Conservation (phyloP, 331 rosid genomes). For the Acacia pycnantha region DNA sequence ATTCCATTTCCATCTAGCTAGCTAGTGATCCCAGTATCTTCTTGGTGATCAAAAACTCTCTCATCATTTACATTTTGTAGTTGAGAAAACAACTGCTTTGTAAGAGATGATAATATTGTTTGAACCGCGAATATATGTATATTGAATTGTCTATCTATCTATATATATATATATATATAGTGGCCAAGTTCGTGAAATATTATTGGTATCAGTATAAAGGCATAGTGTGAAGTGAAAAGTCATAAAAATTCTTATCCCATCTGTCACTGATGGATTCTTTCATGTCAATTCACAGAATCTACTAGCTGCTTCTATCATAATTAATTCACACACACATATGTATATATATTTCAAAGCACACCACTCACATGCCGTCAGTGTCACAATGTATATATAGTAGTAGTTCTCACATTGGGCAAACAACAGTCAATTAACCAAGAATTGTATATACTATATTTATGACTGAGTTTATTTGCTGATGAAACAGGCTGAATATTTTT, state of each 20-base stretch:
- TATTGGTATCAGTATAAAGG: constrained; percentile 19
- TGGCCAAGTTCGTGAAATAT: constrained; percentile 18
- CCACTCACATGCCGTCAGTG: neutral
- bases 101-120: constrained; percentile 32
- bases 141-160: neutral
- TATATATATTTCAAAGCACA: neutral
- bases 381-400: neutral
- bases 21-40: constrained; percentile 30
- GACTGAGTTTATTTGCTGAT: neutral
- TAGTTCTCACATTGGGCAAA: neutral
- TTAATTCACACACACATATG: neutral
- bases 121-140: constrained; percentile 18
- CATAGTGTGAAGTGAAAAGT: neutral
- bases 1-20: neutral
- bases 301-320: constrained; percentile 18
- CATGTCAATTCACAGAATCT: constrained; percentile 30
- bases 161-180: constrained; percentile 12
- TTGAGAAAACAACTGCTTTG: neutral
- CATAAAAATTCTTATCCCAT: neutral
- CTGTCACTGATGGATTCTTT: constrained; percentile 21
- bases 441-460: too few species aligned
- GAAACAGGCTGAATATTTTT: neutral
- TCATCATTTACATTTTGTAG: neutral
- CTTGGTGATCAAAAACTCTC: constrained; percentile 20
- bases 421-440: neutral